Percentiles rank a stretch among this genome's conserved stretches.
Conservation (phyloP, 1,284 basidiomycete genomes). For the Melampsora medusae region DNA sequence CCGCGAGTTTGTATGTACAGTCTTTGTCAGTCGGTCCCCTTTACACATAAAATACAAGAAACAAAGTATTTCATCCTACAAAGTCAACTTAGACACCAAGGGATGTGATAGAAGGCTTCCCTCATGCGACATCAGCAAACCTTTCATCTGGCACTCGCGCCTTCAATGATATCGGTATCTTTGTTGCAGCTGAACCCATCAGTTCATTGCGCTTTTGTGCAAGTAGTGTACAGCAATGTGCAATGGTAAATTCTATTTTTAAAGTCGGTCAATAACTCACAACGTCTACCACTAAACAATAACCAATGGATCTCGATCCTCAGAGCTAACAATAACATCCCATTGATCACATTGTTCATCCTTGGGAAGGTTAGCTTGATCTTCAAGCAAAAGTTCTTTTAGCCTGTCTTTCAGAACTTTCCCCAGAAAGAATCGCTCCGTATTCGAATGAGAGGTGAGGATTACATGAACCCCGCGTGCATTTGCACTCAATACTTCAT, state of each 20-base stretch:
- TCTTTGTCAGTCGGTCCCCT: no score
- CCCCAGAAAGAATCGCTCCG: slow-evolving; percentile 34
- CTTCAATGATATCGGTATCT: no score
- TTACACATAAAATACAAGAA: no score
- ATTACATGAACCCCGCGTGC: slow-evolving; percentile 37
- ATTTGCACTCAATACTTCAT: slow-evolving; percentile 34
- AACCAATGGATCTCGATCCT: slow-evolving; percentile 40
- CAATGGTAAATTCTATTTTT: neutral
- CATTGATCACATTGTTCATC: slow-evolving; percentile 1
- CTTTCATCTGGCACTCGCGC: no score
- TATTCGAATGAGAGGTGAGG: slow-evolving; percentile 35
- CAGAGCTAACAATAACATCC: slow-evolving; percentile 22
- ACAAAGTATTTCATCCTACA: no score
- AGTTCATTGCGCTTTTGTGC: neutral
- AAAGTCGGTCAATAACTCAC: neutral
- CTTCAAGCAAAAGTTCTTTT: slow-evolving; percentile 19
- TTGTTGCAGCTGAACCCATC: no score
- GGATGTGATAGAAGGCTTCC: no score
- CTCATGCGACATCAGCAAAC: no score
- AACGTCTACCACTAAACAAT: slow-evolving; percentile 10
- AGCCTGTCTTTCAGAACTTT: slow-evolving; percentile 19
- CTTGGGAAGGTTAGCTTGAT: slow-evolving; percentile 6
- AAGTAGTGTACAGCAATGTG: neutral
- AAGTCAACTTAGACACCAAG: no score
- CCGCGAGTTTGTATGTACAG: no score